These are phyloP conservation scores for Lathyrus aphaca DNA, from an alignment of 306 rosid genomes.

Conservation along the genomic window DNA sequence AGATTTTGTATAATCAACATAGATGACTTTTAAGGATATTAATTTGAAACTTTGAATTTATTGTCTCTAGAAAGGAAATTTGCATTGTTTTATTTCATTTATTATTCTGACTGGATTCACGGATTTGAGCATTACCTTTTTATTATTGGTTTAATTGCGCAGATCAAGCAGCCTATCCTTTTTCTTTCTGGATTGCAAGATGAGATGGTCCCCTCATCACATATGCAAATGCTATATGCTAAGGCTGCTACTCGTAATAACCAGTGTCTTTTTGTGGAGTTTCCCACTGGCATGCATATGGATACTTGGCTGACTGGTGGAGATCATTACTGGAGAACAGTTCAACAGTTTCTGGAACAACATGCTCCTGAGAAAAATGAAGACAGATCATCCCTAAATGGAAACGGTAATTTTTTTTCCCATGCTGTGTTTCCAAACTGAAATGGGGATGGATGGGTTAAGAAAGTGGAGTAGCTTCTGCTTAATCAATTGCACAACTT, in stretches of 20 bases:
- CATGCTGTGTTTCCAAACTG: constrained; percentile 27
- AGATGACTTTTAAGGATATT: constrained; percentile 17
- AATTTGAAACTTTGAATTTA: constrained; percentile 21
- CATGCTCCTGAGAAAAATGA: constrained; percentile 58
- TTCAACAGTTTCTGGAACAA: constrained; percentile 68
- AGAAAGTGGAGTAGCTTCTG: constrained; percentile 18
- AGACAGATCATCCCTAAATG: constrained; percentile 52
- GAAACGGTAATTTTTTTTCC: constrained; percentile 42
- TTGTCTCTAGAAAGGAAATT: background rate
- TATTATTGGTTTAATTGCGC: constrained; percentile 43
- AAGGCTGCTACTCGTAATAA: constrained; percentile 92
- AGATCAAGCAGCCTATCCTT: constrained; percentile 96
- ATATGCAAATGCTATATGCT: constrained; percentile 90
- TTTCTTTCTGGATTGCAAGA: constrained; percentile 96
- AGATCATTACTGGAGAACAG: constrained; percentile 83
- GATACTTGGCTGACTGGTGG: constrained; percentile 97
- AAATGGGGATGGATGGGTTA: constrained; percentile 30
- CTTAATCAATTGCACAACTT: constrained; percentile 13
- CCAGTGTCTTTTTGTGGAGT: constrained; percentile 72
- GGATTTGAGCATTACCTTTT: constrained; percentile 28
- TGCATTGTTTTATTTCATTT: constrained; percentile 22
- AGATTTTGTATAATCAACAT: constrained; percentile 8
- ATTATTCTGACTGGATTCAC: constrained; percentile 12
- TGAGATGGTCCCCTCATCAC: constrained; percentile 96
- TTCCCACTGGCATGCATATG: constrained; percentile 98